These are phyloP conservation scores for Suillus fuscotomentosus DNA, from an alignment of 768 basidiomycete species.

Conservation along the genomic window DNA sequence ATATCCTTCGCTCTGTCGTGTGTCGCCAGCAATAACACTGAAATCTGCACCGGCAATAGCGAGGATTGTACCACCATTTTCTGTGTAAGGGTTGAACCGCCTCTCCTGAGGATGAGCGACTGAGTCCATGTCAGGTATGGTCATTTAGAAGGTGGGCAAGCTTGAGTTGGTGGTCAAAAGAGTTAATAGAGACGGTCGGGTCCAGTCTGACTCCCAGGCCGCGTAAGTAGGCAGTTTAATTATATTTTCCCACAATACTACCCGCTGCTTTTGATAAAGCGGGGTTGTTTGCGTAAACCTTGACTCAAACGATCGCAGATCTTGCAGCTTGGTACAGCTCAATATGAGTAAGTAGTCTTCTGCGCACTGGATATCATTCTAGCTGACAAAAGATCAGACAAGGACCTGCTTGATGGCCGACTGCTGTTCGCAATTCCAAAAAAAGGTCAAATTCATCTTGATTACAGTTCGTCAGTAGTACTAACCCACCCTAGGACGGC, in stretches of 20 bases:
- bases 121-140: conserved; percentile 40
- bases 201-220: conserved; percentile 5
- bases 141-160: not conserved
- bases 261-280: conserved; percentile 4
- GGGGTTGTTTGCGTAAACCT: too few species aligned
- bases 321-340: not conserved
- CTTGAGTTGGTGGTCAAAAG: not conserved
- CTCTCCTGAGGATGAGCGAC: conserved; percentile 48
- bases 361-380: not conserved
- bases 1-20: conserved; percentile 95
- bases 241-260: conserved; percentile 3
- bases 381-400: conserved; percentile 37
- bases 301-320: not conserved
- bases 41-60: conserved; percentile 94
- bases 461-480: conserved; percentile 1
- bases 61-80: conserved; percentile 96
- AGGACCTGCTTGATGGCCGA: conserved; percentile 81
- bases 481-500: conserved; percentile 52
- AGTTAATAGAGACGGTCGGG: not conserved
- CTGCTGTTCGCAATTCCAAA: conserved; percentile 95
- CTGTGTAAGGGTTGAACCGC: conserved; percentile 84
- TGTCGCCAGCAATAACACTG: conserved; percentile 94
- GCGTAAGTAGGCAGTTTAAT: conserved; percentile 7
- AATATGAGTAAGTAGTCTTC: conserved; percentile 23
- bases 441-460: conserved; percentile 64